Evolutionary conservation across 2,329 filamentous ascomycete genomes (phyloP).

Genomic region (Monosporascus sp.): DNA sequence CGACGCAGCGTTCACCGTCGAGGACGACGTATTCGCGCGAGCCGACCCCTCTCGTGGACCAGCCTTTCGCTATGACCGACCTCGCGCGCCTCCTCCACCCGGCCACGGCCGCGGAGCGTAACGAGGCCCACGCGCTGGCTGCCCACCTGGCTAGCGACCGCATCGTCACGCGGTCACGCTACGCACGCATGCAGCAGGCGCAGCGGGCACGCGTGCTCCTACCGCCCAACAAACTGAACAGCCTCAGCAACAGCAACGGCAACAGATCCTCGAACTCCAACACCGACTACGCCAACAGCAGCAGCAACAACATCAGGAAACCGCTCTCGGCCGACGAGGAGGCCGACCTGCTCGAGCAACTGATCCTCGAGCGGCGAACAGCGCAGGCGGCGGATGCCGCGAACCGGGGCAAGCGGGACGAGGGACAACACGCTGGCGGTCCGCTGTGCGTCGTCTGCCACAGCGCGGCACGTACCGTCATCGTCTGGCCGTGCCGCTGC

Average conservation of each 20-base stretch:
- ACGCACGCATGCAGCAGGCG: slow-evolving; percentile 59
- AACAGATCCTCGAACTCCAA: slow-evolving; percentile 28
- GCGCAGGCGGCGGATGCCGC: slow-evolving; percentile 16
- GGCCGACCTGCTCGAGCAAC: slow-evolving; percentile 53
- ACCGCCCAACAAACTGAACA: slow-evolving; percentile 29
- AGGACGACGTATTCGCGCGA: slow-evolving; percentile 32
- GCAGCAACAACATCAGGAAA: slow-evolving; percentile 12
- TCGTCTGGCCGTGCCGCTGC: slow-evolving; percentile 95
- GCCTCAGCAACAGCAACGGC: slow-evolving; percentile 12
- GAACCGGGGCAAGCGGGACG: slow-evolving; percentile 5
- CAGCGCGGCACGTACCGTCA: slow-evolving; percentile 74
- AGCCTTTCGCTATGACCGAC: slow-evolving; percentile 58
- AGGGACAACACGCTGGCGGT: slow-evolving; percentile 44
- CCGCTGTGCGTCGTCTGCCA: slow-evolving; percentile 95
- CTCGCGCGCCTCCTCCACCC: slow-evolving; percentile 81
- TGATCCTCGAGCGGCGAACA: slow-evolving; percentile 48
- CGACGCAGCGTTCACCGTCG: slow-evolving; percentile 63
- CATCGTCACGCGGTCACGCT: slow-evolving; percentile 78
- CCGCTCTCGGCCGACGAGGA: slow-evolving; percentile 51
- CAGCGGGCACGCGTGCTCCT: slow-evolving; percentile 66
- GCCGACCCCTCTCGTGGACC: slow-evolving; percentile 52
- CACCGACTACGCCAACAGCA: slow-evolving; percentile 6
- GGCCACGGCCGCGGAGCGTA: slow-evolving; percentile 59
- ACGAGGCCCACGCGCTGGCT: slow-evolving; percentile 75
- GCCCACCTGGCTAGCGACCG: slow-evolving; percentile 67